Percentiles rank a stretch among this genome's conserved stretches.
Evolutionary conservation across 805 yeast species (phyloP).

Genomic region (Nakazawaea holstii): DNA sequence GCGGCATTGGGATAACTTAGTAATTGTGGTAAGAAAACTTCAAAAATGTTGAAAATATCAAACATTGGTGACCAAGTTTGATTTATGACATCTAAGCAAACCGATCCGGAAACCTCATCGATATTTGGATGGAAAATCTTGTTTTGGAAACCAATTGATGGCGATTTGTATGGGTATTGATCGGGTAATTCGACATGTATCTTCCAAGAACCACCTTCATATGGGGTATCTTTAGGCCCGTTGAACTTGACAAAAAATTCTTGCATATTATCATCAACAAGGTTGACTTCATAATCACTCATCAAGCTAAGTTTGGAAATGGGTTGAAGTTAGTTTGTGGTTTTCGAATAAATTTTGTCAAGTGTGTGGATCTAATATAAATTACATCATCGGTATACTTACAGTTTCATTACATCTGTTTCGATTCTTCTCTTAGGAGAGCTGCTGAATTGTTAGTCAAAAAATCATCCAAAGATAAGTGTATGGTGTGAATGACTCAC

Average conservation of each 20-base stretch:
- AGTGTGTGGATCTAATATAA: background rate
- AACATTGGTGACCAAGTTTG: constrained; percentile 99
- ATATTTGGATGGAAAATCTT: constrained; percentile 94
- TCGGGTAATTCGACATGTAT: constrained; percentile 91
- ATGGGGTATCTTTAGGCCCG: constrained; percentile 87
- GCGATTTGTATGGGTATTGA: constrained; percentile 92
- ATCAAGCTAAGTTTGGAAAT: constrained; percentile 43
- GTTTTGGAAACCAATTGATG: constrained; percentile 90
- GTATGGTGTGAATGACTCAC: background rate
- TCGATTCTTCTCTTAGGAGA: constrained; percentile 79
- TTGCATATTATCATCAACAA: constrained; percentile 79
- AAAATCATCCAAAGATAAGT: no score
- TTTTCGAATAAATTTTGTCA: background rate
- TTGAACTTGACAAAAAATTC: constrained; percentile 80
- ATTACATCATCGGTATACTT: constrained; percentile 25
- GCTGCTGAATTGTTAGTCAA: constrained; percentile 24
- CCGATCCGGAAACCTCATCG: constrained; percentile 86
- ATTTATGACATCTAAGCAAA: constrained; percentile 92
- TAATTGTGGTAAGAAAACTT: constrained; percentile 87
- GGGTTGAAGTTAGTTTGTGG: constrained; percentile 4
- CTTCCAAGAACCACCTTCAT: constrained; percentile 86
- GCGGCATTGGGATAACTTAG: constrained; percentile 89
- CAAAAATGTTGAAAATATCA: constrained; percentile 86
- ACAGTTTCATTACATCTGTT: constrained; percentile 93
- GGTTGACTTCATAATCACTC: constrained; percentile 86